phyloP scores from a whole-genome alignment of 257 asterid genomes.

The Solanum piurae region DNA sequence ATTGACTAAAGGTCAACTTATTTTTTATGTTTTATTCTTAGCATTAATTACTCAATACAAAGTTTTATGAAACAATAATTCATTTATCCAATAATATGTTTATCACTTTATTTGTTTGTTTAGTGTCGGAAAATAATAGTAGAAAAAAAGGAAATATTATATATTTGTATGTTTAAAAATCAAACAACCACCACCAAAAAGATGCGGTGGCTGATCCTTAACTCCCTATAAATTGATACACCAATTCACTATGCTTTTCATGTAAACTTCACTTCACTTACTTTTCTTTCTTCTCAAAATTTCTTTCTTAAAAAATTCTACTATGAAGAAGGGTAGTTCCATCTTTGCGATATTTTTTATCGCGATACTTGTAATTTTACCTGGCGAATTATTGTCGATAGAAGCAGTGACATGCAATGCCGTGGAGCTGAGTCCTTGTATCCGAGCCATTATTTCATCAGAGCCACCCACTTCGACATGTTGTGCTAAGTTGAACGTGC shows the following conservation, averaged over 20 bases:
- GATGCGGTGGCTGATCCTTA: background rate
- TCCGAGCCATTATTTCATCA: background rate
- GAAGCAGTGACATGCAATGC: conserved; percentile 10
- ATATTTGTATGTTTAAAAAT: background rate
- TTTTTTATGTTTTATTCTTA: no score
- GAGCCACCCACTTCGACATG: conserved; percentile 1
- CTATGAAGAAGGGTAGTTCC: background rate
- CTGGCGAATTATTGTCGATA: background rate
- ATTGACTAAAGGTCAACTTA: no score
- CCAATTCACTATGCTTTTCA: background rate
- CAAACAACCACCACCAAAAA: background rate
- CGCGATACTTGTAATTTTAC: background rate
- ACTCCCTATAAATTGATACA: background rate
- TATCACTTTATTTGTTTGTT: background rate
- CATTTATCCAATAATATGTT: background rate
- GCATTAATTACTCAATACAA: no score
- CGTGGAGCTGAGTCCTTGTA: conserved; percentile 6
- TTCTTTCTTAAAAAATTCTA: no score
- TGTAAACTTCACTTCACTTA: background rate
- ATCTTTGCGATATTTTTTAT: background rate
- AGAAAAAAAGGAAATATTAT: background rate
- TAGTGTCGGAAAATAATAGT: background rate
- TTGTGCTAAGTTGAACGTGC: conserved; percentile 8
- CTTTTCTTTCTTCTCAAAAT: background rate
- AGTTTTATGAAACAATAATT: background rate